Conservation (phyloP, 345 rosid genomes). For the Eutrema japonicum region DNA sequence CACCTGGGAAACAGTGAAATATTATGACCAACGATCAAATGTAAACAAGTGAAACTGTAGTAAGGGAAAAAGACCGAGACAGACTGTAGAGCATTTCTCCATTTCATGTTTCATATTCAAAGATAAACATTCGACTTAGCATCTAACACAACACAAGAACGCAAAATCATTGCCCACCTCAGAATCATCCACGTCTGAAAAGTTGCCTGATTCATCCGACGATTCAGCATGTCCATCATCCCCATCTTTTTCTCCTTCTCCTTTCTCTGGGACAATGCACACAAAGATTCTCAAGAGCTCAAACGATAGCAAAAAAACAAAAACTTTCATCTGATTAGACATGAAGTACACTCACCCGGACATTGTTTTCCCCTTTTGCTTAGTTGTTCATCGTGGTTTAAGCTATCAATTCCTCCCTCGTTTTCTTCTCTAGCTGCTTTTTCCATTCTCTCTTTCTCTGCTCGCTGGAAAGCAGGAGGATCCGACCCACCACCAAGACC, state of each 20-base stretch:
- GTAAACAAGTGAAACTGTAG: no score
- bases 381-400: constrained; percentile 20
- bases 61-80: no score
- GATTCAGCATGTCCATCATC: constrained; percentile 42
- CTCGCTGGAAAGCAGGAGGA: constrained; percentile 91
- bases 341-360: no score
- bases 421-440: constrained; percentile 49
- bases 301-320: constrained; percentile 17
- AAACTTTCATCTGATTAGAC: constrained; percentile 3
- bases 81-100: no score
- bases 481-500: constrained; percentile 85
- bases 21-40: no score
- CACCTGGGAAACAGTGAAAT: constrained; percentile 42
- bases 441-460: constrained; percentile 68
- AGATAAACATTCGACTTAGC: constrained; percentile 3
- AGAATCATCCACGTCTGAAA: constrained; percentile 77
- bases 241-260: constrained; percentile 38
- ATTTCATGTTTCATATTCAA: constrained; percentile 10
- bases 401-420: constrained; percentile 45
- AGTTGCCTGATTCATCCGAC: constrained; percentile 64
- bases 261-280: constrained; percentile 37
- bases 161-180: constrained; percentile 57
- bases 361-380: background rate
- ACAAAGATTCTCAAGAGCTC: constrained; percentile 21
- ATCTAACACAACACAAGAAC: constrained; percentile 22